phyloP scores from a whole-genome alignment of 2,329 filamentous ascomycete genomes.

The Stachybotrys elegans region DNA sequence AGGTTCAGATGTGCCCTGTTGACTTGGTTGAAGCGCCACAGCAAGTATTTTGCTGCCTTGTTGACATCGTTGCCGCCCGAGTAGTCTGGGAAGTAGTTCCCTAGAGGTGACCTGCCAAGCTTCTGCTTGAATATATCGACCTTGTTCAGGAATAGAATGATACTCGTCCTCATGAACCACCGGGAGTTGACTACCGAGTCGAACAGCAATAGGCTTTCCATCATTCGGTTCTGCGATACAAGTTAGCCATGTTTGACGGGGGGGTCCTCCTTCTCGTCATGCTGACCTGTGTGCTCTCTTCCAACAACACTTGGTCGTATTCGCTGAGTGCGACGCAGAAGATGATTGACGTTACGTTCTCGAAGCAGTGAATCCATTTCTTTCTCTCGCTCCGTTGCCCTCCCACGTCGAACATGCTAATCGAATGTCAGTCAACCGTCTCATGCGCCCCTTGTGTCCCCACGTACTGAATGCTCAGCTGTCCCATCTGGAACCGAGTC shows the following conservation, averaged over 20 bases:
- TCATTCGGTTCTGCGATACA: slow-evolving; percentile 97
- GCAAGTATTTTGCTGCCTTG: slow-evolving; percentile 91
- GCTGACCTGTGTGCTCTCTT: slow-evolving; percentile 90
- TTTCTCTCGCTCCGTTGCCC: slow-evolving; percentile 96
- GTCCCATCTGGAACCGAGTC: slow-evolving; percentile 97
- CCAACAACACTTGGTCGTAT: slow-evolving; percentile 93
- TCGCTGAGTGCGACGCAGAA: slow-evolving; percentile 98
- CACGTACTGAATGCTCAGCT: slow-evolving; percentile 94
- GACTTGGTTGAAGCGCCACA: slow-evolving; percentile 99
- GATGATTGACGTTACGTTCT: slow-evolving; percentile 98
- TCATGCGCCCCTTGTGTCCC: no score
- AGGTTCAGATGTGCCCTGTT: slow-evolving; percentile 93
- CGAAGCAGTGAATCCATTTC: slow-evolving; percentile 99
- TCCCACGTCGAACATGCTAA: slow-evolving; percentile 99
- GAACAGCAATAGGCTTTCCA: slow-evolving; percentile 94
- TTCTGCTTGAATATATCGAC: slow-evolving; percentile 98
- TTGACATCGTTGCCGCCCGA: slow-evolving; percentile 97
- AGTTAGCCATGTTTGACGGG: not conserved
- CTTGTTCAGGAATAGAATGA: slow-evolving; percentile 98
- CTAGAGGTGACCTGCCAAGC: slow-evolving; percentile 79
- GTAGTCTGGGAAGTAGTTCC: slow-evolving; percentile 97
- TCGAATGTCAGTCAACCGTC: no score
- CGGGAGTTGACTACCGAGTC: slow-evolving; percentile 98
- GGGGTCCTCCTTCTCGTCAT: slow-evolving; percentile 1
- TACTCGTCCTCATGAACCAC: slow-evolving; percentile 99